Base-by-base conservation (phyloP, 108 stramenopile species). In the Nitzschia sp. region DNA sequence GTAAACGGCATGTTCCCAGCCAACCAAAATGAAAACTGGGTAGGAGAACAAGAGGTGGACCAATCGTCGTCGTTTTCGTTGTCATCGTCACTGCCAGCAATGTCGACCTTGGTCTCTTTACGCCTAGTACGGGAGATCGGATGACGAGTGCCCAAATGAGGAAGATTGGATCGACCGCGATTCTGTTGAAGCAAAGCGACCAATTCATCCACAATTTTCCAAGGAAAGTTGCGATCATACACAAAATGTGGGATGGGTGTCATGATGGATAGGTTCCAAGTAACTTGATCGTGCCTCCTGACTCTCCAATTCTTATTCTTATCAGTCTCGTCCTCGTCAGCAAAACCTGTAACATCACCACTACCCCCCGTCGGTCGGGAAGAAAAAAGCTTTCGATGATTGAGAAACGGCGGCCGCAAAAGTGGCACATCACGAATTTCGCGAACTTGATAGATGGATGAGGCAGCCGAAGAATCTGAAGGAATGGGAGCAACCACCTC, bases 21-120 rank as follows among this genome's bases (percentile, higher is more conserved):
- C 44, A 91, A 46, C 90, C 90, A 90, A 50, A 80, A 90, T n/a
- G 86, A 79, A 75, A 94, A 91, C 16, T 30, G 17, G 13, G 50
- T 75, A 3, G 73, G 58, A 22, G 60, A 61, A 16, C 34, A 16
- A 1, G 23, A 22, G 17, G 4, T 4, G 4, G 21, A 21, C 16
- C 4, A 16, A 50, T 50, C 48, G 19, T 50, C 48, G 16, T 4
- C 19, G 21, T 11, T 19, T 44, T 41, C 22, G 16, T 45, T 58
- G 22, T 68, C 29, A 2, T 11, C 8, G 11, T 33, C 11, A 31
- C 9, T 15, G 5, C 26, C 25, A 29, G 31, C 27, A 9, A 6
- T 6, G 9, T 13, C 9, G 6, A 41, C 13, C 13, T 6, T 6
- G 6, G 38, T 41, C 38, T 41, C 9, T 9, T 41, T 9, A n/a